Conservation (phyloP, 768 basidiomycete genomes). For the Termitomyces eurrhizus region DNA sequence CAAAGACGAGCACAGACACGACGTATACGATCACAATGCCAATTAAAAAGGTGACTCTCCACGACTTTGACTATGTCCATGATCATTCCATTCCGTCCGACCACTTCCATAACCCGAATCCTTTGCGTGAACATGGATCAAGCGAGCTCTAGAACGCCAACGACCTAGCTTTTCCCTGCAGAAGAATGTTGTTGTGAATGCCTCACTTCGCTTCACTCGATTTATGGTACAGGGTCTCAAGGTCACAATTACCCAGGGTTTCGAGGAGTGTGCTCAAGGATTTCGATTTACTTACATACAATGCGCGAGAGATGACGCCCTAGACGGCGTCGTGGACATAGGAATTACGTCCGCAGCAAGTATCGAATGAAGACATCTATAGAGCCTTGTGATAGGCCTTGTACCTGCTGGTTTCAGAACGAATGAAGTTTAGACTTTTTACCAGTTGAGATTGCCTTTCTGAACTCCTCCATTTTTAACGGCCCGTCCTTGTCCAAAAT, state of each 20-base stretch:
- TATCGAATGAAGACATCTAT: conserved; percentile 31
- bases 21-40: background rate
- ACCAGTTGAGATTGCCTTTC: background rate
- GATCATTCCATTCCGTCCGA: background rate
- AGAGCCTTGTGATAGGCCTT: conserved; percentile 3
- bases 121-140: background rate
- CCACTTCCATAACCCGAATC: background rate
- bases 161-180: conserved; percentile 30
- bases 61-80: conserved; percentile 8
- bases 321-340: conserved; percentile 32
- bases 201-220: conserved; percentile 15
- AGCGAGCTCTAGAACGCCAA: conserved; percentile 26
- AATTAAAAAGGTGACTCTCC: conserved; percentile 8
- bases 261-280: background rate
- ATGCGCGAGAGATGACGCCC: conserved; percentile 10
- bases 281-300: conserved; percentile 1
- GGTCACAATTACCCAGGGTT: background rate
- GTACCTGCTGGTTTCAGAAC: conserved; percentile 8
- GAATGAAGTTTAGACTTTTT: conserved; percentile 7
- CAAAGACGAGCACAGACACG: conserved; percentile 11
- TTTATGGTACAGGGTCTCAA: conserved; percentile 5
- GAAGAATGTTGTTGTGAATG: conserved; percentile 41
- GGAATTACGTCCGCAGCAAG: conserved; percentile 41
- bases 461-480: background rate
- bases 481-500: conserved; percentile 9